A percentile compares a stretch with the other conserved stretches of the same genome.
Evolutionary conservation across 495 filamentous ascomycete species (phyloP).

Genomic region (Neurospora africana): DNA sequence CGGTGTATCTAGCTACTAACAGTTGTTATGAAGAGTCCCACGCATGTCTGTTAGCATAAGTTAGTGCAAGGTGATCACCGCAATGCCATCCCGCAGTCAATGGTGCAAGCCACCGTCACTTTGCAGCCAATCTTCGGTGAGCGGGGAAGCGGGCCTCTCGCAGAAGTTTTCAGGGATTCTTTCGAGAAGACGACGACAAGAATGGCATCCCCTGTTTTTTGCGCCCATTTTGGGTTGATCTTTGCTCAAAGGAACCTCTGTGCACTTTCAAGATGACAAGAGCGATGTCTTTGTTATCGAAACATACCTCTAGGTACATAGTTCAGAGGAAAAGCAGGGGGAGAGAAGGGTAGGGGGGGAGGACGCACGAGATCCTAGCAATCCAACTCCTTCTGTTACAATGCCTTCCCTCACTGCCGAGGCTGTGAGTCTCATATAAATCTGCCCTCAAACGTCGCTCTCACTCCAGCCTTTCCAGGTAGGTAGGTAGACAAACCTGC

Average conservation of each 20-base stretch:
- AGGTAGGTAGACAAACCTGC: too few relatives aligned
- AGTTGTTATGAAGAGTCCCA: background rate
- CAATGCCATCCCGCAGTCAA: background rate
- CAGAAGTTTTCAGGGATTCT: background rate
- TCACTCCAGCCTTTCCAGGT: too few relatives aligned
- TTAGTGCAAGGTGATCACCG: background rate
- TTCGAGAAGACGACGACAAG: background rate
- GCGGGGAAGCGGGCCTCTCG: background rate
- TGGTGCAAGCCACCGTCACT: background rate
- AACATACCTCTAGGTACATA: too few relatives aligned
- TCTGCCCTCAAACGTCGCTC: too few relatives aligned
- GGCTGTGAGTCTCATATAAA: too few relatives aligned
- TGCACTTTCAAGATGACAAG: too few relatives aligned
- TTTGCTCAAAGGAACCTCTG: background rate
- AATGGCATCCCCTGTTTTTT: background rate
- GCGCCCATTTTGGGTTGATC: background rate
- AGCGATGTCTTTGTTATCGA: too few relatives aligned
- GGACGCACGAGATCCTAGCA: too few relatives aligned
- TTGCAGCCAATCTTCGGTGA: background rate
- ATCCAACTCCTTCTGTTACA: too few relatives aligned
- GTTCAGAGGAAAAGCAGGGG: too few relatives aligned
- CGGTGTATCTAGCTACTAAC: background rate
- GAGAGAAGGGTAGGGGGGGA: too few relatives aligned
- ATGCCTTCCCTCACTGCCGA: too few relatives aligned
- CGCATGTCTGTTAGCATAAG: background rate